These are phyloP conservation scores for Mycena filopes DNA, from an alignment of 768 basidiomycete genomes.

Conservation along the genomic window DNA sequence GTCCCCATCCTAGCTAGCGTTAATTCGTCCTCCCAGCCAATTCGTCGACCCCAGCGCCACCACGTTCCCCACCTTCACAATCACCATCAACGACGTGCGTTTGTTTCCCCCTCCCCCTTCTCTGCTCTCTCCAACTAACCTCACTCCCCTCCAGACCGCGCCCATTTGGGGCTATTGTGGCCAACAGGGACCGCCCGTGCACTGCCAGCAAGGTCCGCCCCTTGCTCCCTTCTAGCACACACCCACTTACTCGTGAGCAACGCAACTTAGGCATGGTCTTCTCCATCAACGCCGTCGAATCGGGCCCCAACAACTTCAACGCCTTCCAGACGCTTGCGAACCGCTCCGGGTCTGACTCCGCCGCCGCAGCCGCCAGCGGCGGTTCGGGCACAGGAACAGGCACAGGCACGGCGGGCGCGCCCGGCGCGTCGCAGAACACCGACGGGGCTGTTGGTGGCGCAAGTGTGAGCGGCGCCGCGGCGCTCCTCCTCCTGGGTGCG, in stretches of 20 bases:
- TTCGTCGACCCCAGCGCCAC: constrained; percentile 44
- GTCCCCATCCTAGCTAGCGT: neutral
- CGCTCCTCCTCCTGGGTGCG: too few relatives aligned
- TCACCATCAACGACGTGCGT: constrained; percentile 54
- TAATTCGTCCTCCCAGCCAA: constrained; percentile 37
- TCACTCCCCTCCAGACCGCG: constrained; percentile 24
- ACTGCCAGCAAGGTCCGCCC: constrained; percentile 42
- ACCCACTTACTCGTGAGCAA: too few relatives aligned
- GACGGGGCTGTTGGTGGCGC: too few relatives aligned
- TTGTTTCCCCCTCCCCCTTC: neutral
- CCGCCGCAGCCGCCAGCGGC: neutral
- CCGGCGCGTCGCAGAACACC: too few relatives aligned
- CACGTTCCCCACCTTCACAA: constrained; percentile 51
- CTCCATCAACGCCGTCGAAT: constrained; percentile 50
- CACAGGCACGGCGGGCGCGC: too few relatives aligned
- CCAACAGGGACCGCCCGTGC: constrained; percentile 42
- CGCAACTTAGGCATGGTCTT: constrained; percentile 66
- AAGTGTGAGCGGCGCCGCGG: too few relatives aligned
- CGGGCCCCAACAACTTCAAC: constrained; percentile 45
- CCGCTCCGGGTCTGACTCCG: neutral
- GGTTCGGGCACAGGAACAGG: neutral
- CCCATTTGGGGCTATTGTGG: constrained; percentile 57
- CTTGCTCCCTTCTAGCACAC: constrained; percentile 26
- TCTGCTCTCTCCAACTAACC: neutral
- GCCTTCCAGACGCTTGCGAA: constrained; percentile 44